Percentiles rank a stretch among this genome's conserved stretches.
phyloP scores from a whole-genome alignment of 2,329 filamentous ascomycete genomes.

The Aspergillus novoparasiticus region DNA sequence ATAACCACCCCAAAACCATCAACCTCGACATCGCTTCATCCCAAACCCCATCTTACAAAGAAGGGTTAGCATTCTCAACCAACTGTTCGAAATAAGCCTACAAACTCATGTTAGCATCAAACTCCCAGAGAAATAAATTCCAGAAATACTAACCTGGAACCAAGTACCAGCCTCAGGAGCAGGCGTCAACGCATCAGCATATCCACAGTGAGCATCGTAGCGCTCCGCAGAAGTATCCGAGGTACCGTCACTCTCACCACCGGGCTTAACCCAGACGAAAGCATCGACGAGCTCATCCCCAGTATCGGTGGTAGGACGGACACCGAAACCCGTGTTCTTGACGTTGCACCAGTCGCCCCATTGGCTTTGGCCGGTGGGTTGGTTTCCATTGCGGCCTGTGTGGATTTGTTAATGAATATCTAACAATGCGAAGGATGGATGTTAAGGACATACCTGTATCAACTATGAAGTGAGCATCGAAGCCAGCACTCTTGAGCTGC shows the following conservation, averaged over 20 bases:
- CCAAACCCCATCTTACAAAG: slow-evolving; percentile 16
- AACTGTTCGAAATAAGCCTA: slow-evolving; percentile 35
- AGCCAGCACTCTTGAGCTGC: slow-evolving; percentile 50
- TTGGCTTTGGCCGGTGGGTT: slow-evolving; percentile 56
- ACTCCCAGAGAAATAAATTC: neutral
- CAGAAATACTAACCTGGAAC: slow-evolving; percentile 50
- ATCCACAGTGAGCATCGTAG: slow-evolving; percentile 60
- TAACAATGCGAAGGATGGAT: too few species aligned
- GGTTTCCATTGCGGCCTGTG: slow-evolving; percentile 62
- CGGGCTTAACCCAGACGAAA: slow-evolving; percentile 73
- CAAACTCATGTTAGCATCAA: neutral
- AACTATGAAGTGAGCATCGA: slow-evolving; percentile 58
- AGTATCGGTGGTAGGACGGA: slow-evolving; percentile 65
- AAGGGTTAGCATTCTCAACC: slow-evolving; percentile 31
- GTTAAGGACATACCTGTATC: slow-evolving; percentile 48
- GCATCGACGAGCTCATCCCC: slow-evolving; percentile 63
- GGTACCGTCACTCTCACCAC: slow-evolving; percentile 57
- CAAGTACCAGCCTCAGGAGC: slow-evolving; percentile 71
- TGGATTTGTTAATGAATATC: neutral
- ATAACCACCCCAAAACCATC: neutral
- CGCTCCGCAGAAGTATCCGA: slow-evolving; percentile 52
- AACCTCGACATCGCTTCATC: accelerated
- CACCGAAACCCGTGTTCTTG: slow-evolving; percentile 64
- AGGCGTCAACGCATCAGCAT: slow-evolving; percentile 58
- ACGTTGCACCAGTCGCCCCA: slow-evolving; percentile 74